Conservation (phyloP, 139 green algal species). For the Trebouxia sp. region DNA sequence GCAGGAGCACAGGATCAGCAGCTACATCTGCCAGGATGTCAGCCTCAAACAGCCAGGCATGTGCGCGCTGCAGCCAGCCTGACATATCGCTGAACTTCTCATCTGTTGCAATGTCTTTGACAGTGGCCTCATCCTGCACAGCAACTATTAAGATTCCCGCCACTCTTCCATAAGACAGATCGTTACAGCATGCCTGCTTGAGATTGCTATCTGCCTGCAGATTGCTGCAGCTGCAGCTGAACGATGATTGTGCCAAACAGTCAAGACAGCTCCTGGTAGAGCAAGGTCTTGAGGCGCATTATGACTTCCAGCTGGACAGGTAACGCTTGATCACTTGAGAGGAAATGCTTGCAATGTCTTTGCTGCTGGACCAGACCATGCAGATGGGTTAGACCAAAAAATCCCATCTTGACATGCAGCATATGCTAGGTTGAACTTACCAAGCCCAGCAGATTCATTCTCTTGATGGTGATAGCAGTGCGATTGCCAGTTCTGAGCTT, state of each 20-base stretch:
- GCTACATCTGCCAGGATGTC: conserved; percentile 8
- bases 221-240: not conserved
- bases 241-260: not conserved
- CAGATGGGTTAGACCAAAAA: no score
- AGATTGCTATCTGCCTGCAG: not conserved
- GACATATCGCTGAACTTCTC: not conserved
- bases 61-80: not conserved
- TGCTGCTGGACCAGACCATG: not conserved
- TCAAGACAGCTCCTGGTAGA: no score
- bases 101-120: not conserved
- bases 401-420: no score
- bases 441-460: conserved; percentile 7
- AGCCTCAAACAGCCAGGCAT: conserved; percentile 8
- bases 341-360: not conserved
- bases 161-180: no score
- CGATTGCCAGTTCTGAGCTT: not conserved
- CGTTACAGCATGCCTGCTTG: no score
- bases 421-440: not conserved
- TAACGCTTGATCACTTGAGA: not conserved
- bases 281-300: no score
- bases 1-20: not conserved
- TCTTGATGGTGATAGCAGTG: not conserved
- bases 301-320: no score
- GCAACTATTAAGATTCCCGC: no score
- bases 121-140: conserved; percentile 9